Percentiles rank a stretch among this genome's conserved stretches.
Evolutionary conservation across 192 early-diverging fungal genomes (phyloP).

Genomic region (Coemansia sp.): DNA sequence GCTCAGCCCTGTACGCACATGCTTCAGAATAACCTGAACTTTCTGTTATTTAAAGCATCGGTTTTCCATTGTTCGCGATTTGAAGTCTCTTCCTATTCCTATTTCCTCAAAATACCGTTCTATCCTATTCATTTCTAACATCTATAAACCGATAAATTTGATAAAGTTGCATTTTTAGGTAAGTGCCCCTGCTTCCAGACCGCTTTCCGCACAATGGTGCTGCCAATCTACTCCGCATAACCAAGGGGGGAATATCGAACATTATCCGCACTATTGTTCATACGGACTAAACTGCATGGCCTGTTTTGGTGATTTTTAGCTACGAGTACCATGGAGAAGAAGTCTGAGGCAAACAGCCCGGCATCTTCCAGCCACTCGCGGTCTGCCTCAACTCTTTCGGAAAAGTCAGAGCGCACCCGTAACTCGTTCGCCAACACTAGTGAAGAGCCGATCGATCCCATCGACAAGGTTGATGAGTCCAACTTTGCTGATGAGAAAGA

Average conservation of each 20-base stretch:
- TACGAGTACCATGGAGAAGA: slow-evolving; percentile 5
- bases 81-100: neutral
- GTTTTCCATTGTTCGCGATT: neutral
- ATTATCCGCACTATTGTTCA: too few relatives aligned
- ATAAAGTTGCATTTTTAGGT: too few relatives aligned
- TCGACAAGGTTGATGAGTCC: slow-evolving; percentile 19
- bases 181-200: too few relatives aligned
- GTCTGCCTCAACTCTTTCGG: slow-evolving; percentile 4
- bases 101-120: neutral
- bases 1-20: neutral
- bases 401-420: neutral
- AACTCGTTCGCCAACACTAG: neutral
- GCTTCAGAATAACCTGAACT: neutral
- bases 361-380: slow-evolving; percentile 3
- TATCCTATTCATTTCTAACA: neutral
- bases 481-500: neutral
- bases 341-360: neutral
- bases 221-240: too few relatives aligned
- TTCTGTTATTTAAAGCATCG: slow-evolving; percentile 1
- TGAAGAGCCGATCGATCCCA: slow-evolving; percentile 9
- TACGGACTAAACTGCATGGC: neutral
- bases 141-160: neutral
- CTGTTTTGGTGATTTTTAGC: neutral
- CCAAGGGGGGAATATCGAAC: too few relatives aligned
- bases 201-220: too few relatives aligned